Evolutionary conservation across 2,329 filamentous ascomycete species (phyloP), one percentile per base, ranked within the genome.

Genomic region (Paecilomyces variotii): DNA sequence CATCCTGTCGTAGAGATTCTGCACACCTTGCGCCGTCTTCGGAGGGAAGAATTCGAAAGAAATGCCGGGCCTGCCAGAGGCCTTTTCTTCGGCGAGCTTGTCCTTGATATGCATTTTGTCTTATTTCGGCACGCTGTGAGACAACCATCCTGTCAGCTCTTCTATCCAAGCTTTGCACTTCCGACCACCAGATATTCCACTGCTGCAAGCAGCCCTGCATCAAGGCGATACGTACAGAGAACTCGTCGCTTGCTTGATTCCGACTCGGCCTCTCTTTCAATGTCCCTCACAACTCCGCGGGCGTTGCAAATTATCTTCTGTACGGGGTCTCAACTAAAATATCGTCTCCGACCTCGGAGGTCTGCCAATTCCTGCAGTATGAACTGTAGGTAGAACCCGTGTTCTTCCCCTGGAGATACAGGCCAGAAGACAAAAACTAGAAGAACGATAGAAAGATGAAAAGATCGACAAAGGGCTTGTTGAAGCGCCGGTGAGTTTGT

Each of bases 21-120:
- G 94, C 11, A 99, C 93, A 82, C 94, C 94, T 78, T 79, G 76
- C 25, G 76, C 75, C 3, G 94, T 99, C 80, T 99, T 99, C 45
- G 94, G 94, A 56, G 94, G 94, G 78, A 99, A 99, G 82, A 96
- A 99, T 76, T 99, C 94, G 80, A 99, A 99, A 60, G 94, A 99
- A 82, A 97, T 97, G 72, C 91, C 94, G 59, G 92, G 88, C 69
- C 88, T 84, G 72, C 87, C 86, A 70, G 87, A 85, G 78, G 84
- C 83, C 77, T 91, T 86, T 76, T 92, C 87, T 68, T 93, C 88
- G 67, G 84, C 81, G 69, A 99, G 83, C 82, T 97, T 97, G 68
- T 94, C 86, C 66, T 88, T 90, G 82, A 99, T 93, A 79, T 97
- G 94, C 93, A 99, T 97, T 64, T 72, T 87, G 82, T 9, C 39